Conservation (phyloP, 2,329 filamentous ascomycete species). For the Camillea tinctor region DNA sequence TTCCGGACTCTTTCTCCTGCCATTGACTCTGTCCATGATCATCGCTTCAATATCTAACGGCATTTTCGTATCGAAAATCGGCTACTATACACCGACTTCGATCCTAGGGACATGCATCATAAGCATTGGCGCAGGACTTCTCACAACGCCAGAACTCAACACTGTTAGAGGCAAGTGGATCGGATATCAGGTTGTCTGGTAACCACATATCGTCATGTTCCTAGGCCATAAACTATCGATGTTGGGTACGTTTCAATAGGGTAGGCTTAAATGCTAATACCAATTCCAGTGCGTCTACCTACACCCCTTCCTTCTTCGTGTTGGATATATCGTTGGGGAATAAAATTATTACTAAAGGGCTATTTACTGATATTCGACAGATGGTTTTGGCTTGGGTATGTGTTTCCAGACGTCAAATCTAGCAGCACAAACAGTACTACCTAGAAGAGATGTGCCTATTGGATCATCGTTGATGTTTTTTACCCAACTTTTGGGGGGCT, state of each 20-base stretch:
- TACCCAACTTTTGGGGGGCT: constrained; percentile 44
- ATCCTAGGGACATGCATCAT: constrained; percentile 38
- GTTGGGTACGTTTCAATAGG: no score
- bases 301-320: no score
- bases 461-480: constrained; percentile 46
- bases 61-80: constrained; percentile 35
- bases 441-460: constrained; percentile 40
- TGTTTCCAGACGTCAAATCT: constrained; percentile 45
- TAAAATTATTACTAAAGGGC: neutral
- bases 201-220: no score
- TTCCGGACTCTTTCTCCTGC: constrained; percentile 43
- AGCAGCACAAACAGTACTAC: constrained; percentile 46
- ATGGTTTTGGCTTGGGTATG: constrained; percentile 43
- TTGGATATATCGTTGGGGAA: no score
- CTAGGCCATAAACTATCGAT: no score
- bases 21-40: constrained; percentile 41
- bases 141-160: constrained; percentile 40
- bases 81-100: constrained; percentile 47
- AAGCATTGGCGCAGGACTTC: constrained; percentile 40
- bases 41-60: constrained; percentile 41
- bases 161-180: constrained; percentile 34
- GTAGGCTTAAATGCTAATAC: constrained; percentile 7
- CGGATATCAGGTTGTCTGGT: constrained; percentile 42
- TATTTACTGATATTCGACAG: no score
- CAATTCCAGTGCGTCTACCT: no score